A percentile compares a stretch with the other conserved stretches of the same genome.
phyloP scores from a whole-genome alignment of 129 eudicot genomes.

The Daucus carota region DNA sequence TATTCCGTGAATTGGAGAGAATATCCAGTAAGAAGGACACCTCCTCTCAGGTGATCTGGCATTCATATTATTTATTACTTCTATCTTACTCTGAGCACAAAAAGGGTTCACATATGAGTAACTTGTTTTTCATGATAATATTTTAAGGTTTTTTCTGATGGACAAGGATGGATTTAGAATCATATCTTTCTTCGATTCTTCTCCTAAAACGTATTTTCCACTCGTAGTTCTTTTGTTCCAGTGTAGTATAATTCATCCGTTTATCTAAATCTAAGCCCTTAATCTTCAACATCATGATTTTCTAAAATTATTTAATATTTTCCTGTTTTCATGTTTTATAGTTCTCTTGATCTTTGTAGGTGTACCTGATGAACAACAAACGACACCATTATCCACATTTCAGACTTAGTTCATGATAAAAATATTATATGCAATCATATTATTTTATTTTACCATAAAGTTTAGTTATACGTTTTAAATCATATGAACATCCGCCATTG shows the following conservation, averaged over 20 bases:
- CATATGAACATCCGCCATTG: not conserved
- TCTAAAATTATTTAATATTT: not conserved
- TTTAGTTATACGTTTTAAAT: not conserved
- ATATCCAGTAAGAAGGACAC: slow-evolving; percentile 64
- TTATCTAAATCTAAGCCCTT: not conserved
- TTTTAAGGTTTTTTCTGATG: not conserved
- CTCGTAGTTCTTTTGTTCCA: not conserved
- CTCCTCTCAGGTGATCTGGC: slow-evolving; percentile 55
- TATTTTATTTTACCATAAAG: not conserved
- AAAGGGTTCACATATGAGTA: not conserved
- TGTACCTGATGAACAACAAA: not conserved
- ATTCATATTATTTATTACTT: not conserved
- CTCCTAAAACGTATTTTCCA: not conserved
- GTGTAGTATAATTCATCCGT: not conserved
- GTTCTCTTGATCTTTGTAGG: not conserved
- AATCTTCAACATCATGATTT: not conserved
- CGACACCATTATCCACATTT: not conserved
- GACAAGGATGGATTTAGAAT: not conserved
- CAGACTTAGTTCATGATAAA: not conserved
- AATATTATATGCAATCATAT: not conserved
- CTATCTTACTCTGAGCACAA: not conserved
- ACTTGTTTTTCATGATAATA: not conserved
- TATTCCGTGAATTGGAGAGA: slow-evolving; percentile 83
- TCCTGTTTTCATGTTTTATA: not conserved
- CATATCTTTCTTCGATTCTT: not conserved